Percentiles rank a stretch among this genome's conserved stretches.
Conservation (phyloP, 768 basidiomycete species). For the Amylocystis lapponica region DNA sequence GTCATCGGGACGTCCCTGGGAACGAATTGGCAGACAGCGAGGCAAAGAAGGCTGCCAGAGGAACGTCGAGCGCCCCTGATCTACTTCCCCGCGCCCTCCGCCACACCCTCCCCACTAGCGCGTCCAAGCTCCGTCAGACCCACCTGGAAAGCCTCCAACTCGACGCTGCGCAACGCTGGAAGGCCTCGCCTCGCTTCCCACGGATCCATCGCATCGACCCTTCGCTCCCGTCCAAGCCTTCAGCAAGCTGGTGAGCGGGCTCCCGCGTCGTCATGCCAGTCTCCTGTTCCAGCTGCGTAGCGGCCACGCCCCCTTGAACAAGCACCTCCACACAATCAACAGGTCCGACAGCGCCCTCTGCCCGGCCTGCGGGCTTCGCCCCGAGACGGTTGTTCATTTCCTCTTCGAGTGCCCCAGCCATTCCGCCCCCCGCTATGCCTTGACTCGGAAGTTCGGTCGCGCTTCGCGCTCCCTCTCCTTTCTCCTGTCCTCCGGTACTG, state of each 20-base stretch:
- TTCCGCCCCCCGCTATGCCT: not conserved
- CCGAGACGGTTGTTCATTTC: conserved; percentile 16
- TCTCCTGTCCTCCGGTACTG: conserved; percentile 3
- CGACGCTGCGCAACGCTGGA: no score
- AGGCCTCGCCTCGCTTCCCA: not conserved
- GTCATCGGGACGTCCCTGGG: conserved; percentile 7
- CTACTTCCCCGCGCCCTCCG: conserved; percentile 6
- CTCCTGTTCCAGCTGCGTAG: conserved; percentile 27
- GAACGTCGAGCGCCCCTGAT: no score
- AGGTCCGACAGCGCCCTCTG: conserved; percentile 5
- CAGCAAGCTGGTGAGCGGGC: not conserved
- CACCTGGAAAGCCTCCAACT: no score
- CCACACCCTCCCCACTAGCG: conserved; percentile 7
- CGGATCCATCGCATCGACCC: conserved; percentile 1
- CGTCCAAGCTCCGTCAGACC: not conserved
- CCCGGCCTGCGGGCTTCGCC: conserved; percentile 3
- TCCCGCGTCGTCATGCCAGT: conserved; percentile 4
- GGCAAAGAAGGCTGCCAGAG: conserved; percentile 10
- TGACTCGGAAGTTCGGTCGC: not conserved
- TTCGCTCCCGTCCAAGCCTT: conserved; percentile 4
- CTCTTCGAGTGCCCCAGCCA: conserved; percentile 14
- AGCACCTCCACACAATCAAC: conserved; percentile 17
- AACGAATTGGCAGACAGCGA: conserved; percentile 10
- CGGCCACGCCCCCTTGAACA: conserved; percentile 26
- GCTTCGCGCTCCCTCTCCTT: not conserved